Base-by-base conservation (phyloP, 192 early-diverging fungal species). In the Gamsiella multidivaricata region DNA sequence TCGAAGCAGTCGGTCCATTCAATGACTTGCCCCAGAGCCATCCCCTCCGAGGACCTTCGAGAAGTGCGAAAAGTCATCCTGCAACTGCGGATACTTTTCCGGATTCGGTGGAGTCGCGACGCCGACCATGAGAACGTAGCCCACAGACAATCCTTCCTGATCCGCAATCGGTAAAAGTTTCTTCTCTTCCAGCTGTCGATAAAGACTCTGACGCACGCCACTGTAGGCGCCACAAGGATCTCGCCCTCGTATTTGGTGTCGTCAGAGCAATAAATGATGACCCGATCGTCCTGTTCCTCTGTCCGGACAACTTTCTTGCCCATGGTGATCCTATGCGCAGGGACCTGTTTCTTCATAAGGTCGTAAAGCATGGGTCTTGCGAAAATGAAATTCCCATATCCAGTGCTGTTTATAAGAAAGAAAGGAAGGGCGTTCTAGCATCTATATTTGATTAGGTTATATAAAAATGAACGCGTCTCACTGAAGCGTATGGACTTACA, bases 151-250 rank as follows among this genome's bases (percentile, higher is more conserved):
- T 17, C 45, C 22, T 6, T 75, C 56, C 0, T 8, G 33, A 22
- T 75, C 71, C 0, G 28, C 18, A 20, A 60, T 55, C 3, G 71
- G 63, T 6, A 75, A 22, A 1, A 41, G 3, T 0, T 42, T 56
- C 22, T 39, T 7, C 56, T 75, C 18, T 2, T 51, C 23, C 32
- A 75, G 23, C 1, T 31, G 28, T 17, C 42, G 39, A 42, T 66
- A 66, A 22, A 75, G 29, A n/a, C 33, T 56, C 17, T 75, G 55
- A 9, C 71, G 54, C n/a, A 75, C 63, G 1, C 29, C 49, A 28
- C 63, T 66, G 23, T 75, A 75, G 0, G 71, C 49, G 0, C 71
- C 71, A 75, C 51, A 15, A 75, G 63, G 42, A 75, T 54, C 20
- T 60, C 50, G 14, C 63, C 62, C 3, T 45, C 23, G 39, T 61